phyloP scores from a whole-genome alignment of 2,329 filamentous ascomycete genomes.

The Fusarium staphyleae region DNA sequence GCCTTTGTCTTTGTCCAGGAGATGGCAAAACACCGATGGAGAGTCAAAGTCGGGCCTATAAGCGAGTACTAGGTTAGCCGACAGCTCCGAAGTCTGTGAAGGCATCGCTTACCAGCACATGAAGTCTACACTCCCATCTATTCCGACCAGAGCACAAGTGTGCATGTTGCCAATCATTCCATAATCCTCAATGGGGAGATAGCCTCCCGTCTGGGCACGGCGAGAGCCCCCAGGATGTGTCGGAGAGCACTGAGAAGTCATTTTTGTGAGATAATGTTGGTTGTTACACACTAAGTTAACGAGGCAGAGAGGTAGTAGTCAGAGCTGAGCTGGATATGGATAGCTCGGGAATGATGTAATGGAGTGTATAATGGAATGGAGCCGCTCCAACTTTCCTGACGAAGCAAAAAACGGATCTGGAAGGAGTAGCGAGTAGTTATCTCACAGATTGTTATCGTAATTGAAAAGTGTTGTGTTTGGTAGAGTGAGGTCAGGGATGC shows the following conservation, averaged over 20 bases:
- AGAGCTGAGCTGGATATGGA: no score
- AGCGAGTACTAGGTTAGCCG: neutral
- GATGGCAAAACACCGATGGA: slow-evolving; percentile 75
- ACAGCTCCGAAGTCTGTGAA: neutral
- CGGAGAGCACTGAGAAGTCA: slow-evolving; percentile 46
- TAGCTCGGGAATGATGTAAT: slow-evolving; percentile 37
- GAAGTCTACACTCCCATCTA: slow-evolving; percentile 76
- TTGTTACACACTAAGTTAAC: slow-evolving; percentile 5
- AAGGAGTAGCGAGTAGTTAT: neutral
- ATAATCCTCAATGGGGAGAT: slow-evolving; percentile 75
- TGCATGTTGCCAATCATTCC: slow-evolving; percentile 83
- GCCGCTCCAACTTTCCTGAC: slow-evolving; percentile 8
- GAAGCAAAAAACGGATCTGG: slow-evolving; percentile 10
- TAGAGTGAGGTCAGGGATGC: slow-evolving; percentile 5
- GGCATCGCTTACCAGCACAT: slow-evolving; percentile 71
- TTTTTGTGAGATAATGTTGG: slow-evolving; percentile 22
- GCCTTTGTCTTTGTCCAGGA: slow-evolving; percentile 77
- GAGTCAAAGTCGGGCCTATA: slow-evolving; percentile 79
- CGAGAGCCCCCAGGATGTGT: slow-evolving; percentile 45
- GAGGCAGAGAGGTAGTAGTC: no score
- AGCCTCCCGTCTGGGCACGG: slow-evolving; percentile 53
- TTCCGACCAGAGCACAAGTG: slow-evolving; percentile 77
- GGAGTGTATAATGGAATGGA: slow-evolving; percentile 14
- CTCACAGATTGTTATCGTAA: neutral
- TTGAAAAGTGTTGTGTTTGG: neutral